A percentile compares a stretch with the other conserved stretches of the same genome.
Evolutionary conservation across 306 rosid genomes (phyloP).

Genomic region (Sechiopsis laciniata): DNA sequence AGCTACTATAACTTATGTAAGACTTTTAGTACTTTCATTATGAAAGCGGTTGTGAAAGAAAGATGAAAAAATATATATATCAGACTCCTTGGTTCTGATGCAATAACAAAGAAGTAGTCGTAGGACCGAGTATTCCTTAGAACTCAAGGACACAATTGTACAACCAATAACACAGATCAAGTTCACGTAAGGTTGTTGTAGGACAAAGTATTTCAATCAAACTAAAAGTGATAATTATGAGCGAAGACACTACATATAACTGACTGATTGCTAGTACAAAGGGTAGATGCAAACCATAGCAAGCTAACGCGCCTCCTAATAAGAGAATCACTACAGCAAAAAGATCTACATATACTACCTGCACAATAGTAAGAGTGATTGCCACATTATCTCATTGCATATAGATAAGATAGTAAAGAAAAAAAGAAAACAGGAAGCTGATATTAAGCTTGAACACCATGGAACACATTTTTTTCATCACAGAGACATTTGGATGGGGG

Average conservation of each 20-base stretch:
- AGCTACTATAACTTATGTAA: no score
- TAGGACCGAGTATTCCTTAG: background rate
- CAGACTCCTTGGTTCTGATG: background rate
- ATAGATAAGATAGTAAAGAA: background rate
- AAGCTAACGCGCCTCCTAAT: slow-evolving; percentile 74
- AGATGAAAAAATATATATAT: no score
- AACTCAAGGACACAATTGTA: background rate
- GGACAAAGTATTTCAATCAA: background rate
- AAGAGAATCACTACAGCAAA: slow-evolving; percentile 58
- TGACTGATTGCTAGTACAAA: slow-evolving; percentile 17
- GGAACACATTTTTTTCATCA: background rate
- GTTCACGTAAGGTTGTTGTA: background rate
- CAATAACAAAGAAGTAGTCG: background rate
- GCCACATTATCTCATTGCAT: background rate
- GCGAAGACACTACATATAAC: background rate
- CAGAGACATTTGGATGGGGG: background rate
- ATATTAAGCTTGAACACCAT: background rate
- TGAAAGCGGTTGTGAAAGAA: slow-evolving; percentile 5
- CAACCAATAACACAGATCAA: background rate
- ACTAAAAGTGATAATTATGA: background rate
- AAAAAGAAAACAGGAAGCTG: background rate
- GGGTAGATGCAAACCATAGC: slow-evolving; percentile 51
- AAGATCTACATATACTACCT: slow-evolving; percentile 78
- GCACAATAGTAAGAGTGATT: slow-evolving; percentile 37
- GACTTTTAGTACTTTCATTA: background rate